Evolutionary conservation across 2,329 filamentous ascomycete species (phyloP), one percentile per base, ranked within the genome.

Genomic region (Davidsoniella neocaledoniae): DNA sequence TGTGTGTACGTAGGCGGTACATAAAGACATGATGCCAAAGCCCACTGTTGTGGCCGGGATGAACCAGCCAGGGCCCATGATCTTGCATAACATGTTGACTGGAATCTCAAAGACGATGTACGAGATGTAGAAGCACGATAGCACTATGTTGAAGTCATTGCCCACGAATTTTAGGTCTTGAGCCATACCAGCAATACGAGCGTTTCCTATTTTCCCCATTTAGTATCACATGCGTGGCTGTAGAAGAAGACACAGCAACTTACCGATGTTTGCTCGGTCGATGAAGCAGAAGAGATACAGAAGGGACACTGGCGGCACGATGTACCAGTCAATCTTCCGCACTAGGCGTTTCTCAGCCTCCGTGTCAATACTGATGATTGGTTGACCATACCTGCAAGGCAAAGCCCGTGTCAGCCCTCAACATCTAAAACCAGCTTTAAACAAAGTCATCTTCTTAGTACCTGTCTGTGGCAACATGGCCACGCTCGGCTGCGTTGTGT

Each of bases 101-200:
- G 83, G 81, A 40, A 86, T 80, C 60, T 85, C 76, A 55, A 82
- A 83, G 44, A 85, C 23, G 56, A 85, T 83, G 62, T 86, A 86
- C 6, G 75, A 76, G 59, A 86, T 69, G 62, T 82, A 86, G 64
- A 86, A 86, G 55, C 78, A 60, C 10, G 79, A 79, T 2, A 86
- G 68, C 2, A 84, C 67, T 23, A 64, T 63, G 58, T 86, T 86
- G 66, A 84, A 86, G 58, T 83, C 79, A 58, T 81, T 77, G 23
- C 72, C 72, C 10, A 59, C 62, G 50, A 86, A 62, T 0, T 65
- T 59, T 1, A 86, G 69, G 48, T 83, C 80, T 33, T 65, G 68
- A 50, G 81, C 76, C 17, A 85, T 65, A 0, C 79, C 79, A 3
- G 79, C 79, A 16, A 84, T 65, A 54, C 71, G 72, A 2, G 79